Conservation (phyloP, 2,329 filamentous ascomycete genomes). For the Didymellaceae sp. region DNA sequence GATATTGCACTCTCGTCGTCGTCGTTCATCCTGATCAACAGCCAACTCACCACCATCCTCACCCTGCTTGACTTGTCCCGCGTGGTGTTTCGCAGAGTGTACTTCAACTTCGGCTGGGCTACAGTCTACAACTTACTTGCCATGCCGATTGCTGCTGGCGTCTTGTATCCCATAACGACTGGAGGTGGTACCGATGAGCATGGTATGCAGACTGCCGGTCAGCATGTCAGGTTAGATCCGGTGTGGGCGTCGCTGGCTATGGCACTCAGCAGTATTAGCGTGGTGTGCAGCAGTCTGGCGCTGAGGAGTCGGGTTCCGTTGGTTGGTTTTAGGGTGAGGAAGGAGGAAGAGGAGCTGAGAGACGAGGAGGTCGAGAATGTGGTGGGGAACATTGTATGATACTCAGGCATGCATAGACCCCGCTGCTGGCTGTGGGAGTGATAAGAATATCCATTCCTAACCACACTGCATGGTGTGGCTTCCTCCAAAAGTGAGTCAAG, state of each 20-base stretch:
- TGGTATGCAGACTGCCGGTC: constrained; percentile 46
- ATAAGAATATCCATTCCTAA: background rate
- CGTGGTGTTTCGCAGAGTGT: constrained; percentile 77
- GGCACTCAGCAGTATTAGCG: constrained; percentile 89
- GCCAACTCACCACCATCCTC: constrained; percentile 71
- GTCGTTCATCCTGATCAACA: constrained; percentile 79
- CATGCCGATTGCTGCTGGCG: constrained; percentile 81
- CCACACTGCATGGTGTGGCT: constrained; percentile 9
- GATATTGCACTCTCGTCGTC: constrained; percentile 84
- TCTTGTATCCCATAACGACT: constrained; percentile 68
- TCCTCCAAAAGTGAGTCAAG: background rate
- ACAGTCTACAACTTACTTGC: constrained; percentile 80
- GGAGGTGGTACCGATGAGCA: constrained; percentile 55
- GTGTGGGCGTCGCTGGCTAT: constrained; percentile 92
- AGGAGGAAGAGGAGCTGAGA: constrained; percentile 1
- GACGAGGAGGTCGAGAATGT: background rate
- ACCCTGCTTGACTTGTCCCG: constrained; percentile 75
- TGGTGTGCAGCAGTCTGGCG: constrained; percentile 80
- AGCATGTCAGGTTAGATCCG: constrained; percentile 71
- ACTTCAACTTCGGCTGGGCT: constrained; percentile 87
- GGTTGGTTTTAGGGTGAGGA: constrained; percentile 51
- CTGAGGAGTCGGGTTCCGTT: constrained; percentile 61
- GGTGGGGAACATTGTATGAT: constrained; percentile 3
- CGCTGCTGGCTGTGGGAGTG: background rate
- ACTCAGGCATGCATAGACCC: background rate